Percentiles rank a stretch among this genome's conserved stretches.
Evolutionary conservation across 305 asterid species (phyloP).

Genomic region (Fraxinus xanthoxyloides): DNA sequence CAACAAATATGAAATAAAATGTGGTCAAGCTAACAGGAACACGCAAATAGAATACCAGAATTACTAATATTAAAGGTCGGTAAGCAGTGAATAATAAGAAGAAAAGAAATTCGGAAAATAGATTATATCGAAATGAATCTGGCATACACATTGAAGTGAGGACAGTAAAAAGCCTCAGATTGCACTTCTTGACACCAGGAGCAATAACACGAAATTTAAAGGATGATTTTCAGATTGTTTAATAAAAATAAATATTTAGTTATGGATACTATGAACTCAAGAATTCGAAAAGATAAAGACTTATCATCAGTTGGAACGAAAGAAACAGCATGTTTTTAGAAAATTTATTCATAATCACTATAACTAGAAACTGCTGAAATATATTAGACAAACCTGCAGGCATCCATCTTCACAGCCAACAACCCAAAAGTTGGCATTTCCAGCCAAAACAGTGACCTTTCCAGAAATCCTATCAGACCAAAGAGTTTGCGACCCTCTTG

Average conservation of each 20-base stretch:
- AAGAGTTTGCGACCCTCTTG: conserved; percentile 57
- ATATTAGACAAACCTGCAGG: conserved; percentile 61
- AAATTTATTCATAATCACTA: not conserved
- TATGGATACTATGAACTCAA: not conserved
- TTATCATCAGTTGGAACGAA: not conserved
- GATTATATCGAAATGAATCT: not conserved
- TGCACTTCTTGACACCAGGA: not conserved
- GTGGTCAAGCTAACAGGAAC: not conserved
- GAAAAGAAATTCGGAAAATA: not conserved
- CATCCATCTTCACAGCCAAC: conserved; percentile 99
- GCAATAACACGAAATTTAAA: not conserved
- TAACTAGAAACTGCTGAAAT: not conserved
- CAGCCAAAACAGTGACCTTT: conserved; percentile 87
- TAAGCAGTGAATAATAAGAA: not conserved
- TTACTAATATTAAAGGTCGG: not conserved
- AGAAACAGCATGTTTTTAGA: not conserved
- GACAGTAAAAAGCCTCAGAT: not conserved
- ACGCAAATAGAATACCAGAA: not conserved
- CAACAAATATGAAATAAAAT: not conserved
- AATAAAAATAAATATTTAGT: not conserved
- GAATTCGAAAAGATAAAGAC: not conserved
- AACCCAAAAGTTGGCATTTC: conserved; percentile 96
- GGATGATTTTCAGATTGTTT: not conserved
- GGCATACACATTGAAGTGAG: not conserved
- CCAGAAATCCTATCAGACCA: conserved; percentile 96